Evolutionary conservation across 805 yeast genomes (phyloP), one percentile per base, ranked within the genome.

Genomic region (Kurtzmaniella cleridarum): DNA sequence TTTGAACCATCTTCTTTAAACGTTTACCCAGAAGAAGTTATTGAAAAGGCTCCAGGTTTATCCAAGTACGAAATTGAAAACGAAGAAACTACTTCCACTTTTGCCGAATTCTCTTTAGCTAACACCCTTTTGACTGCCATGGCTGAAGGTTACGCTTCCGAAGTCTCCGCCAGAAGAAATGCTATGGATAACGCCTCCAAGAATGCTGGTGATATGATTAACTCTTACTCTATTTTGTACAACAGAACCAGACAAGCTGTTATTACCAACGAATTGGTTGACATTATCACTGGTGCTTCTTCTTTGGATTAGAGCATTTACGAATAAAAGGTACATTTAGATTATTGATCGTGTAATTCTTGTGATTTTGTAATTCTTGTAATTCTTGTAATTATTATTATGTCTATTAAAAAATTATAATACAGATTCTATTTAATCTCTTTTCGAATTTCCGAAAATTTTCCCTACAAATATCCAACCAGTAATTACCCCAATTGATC

Each of bases 221-320:
- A 78, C 73, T 84, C 79, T 64, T 91, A 86, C 84, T 84, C 98
- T 54, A 93, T 93, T 69, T 81, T 93, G 71, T 93, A 93, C 76
- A 93, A 93, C 90, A 91, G 98, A 81, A 84, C 97, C 61, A 88
- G 97, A 78, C 98, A 93, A 79, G 96, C 97, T 54, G 96, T 90
- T 63, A 91, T 91, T 62, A 90, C 98, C 71, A 93, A 93, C 81
- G 98, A 93, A 78, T 77, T 93, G 81, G 98, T 93, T 62, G 98
- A 93, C 75, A 93, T 93, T 62, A 91, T 93, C 69, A 93, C 98
- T 59, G 98, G 98, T 89, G 98, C 98, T 60, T 88, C 98, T 49
- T 88, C 98, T 44, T 81, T 93, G 74, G 96, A 85, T 75, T 91
- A 84, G 48, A 36, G 16, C 16, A 28, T 28, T 28, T 13, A 13